Conservation (phyloP, 1,284 basidiomycete genomes). For the Marasmius fiardii region DNA sequence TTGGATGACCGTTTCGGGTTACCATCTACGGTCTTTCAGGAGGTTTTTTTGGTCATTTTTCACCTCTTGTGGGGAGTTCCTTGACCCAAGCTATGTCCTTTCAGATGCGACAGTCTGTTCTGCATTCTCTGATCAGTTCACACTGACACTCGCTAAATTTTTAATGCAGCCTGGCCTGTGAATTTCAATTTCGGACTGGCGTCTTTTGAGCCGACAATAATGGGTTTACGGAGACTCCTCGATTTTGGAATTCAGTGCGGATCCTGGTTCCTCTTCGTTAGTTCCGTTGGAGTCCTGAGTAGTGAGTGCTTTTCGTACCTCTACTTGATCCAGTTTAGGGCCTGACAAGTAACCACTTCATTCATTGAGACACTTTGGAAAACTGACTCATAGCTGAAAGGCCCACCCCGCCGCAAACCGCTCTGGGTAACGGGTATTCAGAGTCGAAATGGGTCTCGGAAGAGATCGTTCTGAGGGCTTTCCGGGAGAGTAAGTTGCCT, state of each 20-base stretch:
- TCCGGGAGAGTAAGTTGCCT: slow-evolving; percentile 19
- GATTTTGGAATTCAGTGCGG: slow-evolving; percentile 30
- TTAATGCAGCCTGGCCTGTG: slow-evolving; percentile 33
- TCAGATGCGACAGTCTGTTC: neutral
- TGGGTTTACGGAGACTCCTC: slow-evolving; percentile 30
- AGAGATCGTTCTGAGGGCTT: slow-evolving; percentile 27
- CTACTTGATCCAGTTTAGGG: too few species aligned
- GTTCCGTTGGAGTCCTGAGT: slow-evolving; percentile 24
- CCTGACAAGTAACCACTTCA: too few species aligned
- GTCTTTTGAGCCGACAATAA: slow-evolving; percentile 32
- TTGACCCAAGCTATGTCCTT: neutral
- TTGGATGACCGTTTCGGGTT: slow-evolving; percentile 13
- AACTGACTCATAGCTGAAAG: too few species aligned
- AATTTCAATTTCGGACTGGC: slow-evolving; percentile 34
- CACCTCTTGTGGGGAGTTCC: slow-evolving; percentile 1
- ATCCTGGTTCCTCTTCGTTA: slow-evolving; percentile 22
- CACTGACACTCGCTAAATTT: slow-evolving; percentile 6
- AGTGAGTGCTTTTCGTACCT: too few species aligned
- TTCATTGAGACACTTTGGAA: too few species aligned
- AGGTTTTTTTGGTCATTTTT: slow-evolving; percentile 6
- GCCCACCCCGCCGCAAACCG: neutral
- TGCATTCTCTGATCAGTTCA: slow-evolving; percentile 18
- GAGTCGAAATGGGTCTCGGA: slow-evolving; percentile 46
- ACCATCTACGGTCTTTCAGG: slow-evolving; percentile 5
- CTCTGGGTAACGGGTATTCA: slow-evolving; percentile 33